Percentiles rank a stretch among this genome's conserved stretches.
Conservation (phyloP, 192 early-diverging fungal genomes). For the Coemansia sp. region DNA sequence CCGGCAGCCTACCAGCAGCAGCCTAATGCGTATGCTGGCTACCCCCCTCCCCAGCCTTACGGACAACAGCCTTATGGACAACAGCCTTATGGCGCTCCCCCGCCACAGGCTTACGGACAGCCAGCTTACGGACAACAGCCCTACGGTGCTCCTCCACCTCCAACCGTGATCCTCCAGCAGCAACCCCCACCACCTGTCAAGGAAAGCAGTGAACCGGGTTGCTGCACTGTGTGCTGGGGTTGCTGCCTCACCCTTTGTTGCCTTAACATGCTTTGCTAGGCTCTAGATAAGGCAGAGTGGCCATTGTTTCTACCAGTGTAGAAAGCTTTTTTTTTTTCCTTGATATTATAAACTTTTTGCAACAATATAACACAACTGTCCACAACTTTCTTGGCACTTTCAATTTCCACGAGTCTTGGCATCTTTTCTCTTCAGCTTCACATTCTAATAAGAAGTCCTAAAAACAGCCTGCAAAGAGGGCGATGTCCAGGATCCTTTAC, state of each 20-base stretch:
- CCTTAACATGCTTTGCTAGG: background rate
- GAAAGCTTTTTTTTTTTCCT: background rate
- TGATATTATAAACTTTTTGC: too few relatives aligned
- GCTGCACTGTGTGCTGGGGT: constrained; percentile 10
- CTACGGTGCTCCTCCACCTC: background rate
- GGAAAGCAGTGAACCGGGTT: background rate
- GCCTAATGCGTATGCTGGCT: too few relatives aligned
- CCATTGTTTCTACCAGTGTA: too few relatives aligned
- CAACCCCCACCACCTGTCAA: background rate
- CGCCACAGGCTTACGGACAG: too few relatives aligned
- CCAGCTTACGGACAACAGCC: too few relatives aligned
- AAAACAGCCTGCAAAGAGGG: background rate
- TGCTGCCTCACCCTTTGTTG: too few relatives aligned
- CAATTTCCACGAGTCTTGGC: constrained; percentile 1
- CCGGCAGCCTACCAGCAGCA: too few relatives aligned
- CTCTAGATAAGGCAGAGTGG: background rate
- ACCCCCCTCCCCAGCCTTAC: too few relatives aligned
- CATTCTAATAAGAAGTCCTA: background rate
- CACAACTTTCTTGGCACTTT: too few relatives aligned
- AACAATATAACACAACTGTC: background rate
- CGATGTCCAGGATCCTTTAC: background rate
- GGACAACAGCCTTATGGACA: too few relatives aligned
- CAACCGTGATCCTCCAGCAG: constrained; percentile 12
- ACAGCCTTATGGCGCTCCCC: too few relatives aligned
- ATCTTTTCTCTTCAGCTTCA: too few relatives aligned